phyloP scores from a whole-genome alignment of 1,284 basidiomycete genomes.

The Ceratobasidium sp. region DNA sequence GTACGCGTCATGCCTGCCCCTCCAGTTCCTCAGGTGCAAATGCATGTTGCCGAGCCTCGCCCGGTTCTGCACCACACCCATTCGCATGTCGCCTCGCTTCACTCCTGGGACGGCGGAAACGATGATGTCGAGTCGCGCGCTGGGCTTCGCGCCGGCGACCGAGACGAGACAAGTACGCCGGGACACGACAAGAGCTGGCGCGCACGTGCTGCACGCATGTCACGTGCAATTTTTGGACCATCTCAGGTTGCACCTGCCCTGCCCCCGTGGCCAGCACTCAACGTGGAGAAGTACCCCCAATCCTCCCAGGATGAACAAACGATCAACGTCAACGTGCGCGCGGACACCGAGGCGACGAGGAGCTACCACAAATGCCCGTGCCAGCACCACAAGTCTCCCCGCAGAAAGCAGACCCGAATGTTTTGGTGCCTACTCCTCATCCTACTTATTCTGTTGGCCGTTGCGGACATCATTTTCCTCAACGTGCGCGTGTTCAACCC shows the following conservation, averaged over 20 bases:
- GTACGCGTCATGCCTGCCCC: slow-evolving; percentile 37
- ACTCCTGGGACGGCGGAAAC: slow-evolving; percentile 19
- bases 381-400: slow-evolving; percentile 50
- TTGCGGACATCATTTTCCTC: slow-evolving; percentile 56
- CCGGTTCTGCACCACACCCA: slow-evolving; percentile 26
- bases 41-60: slow-evolving; percentile 33
- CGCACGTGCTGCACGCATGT: slow-evolving; percentile 28
- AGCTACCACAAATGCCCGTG: slow-evolving; percentile 50
- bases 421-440: slow-evolving; percentile 50
- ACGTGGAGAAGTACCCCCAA: slow-evolving; percentile 26
- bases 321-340: slow-evolving; percentile 14
- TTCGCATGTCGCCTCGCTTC: slow-evolving; percentile 31
- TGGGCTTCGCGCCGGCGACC: slow-evolving; percentile 16
- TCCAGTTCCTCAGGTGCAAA: slow-evolving; percentile 32
- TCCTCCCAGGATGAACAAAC: slow-evolving; percentile 5
- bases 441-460: slow-evolving; percentile 56
- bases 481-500: slow-evolving; percentile 52
- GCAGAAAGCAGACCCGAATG: slow-evolving; percentile 49
- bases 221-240: slow-evolving; percentile 31
- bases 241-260: background rate
- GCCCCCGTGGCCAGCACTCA: slow-evolving; percentile 26
- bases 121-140: slow-evolving; percentile 36
- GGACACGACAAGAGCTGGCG: slow-evolving; percentile 10
- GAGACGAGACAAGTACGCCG: slow-evolving; percentile 19
- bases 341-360: slow-evolving; percentile 46